A percentile compares a stretch with the other conserved stretches of the same genome.
These are phyloP conservation scores for Excoecaria cochinchinensis DNA, from an alignment of 345 rosid genomes.

Conservation along the genomic window DNA sequence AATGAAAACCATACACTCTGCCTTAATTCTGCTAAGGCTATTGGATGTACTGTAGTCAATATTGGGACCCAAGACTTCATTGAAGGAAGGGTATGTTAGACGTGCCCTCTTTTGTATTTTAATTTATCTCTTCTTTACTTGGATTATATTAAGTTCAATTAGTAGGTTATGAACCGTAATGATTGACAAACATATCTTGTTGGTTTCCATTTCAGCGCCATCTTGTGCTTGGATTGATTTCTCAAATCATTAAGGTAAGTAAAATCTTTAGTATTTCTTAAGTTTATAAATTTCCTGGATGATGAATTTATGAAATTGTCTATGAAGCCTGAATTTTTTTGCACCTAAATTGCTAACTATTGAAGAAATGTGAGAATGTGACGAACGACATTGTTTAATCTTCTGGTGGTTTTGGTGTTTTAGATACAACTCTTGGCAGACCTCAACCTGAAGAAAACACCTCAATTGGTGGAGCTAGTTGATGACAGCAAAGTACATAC, in stretches of 20 bases:
- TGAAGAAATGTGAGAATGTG: not conserved
- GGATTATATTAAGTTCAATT: not conserved
- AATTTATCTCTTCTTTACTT: not conserved
- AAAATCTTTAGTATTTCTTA: slow-evolving; percentile 15
- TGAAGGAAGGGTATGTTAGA: slow-evolving; percentile 87
- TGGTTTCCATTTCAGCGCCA: slow-evolving; percentile 69
- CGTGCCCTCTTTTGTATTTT: not conserved
- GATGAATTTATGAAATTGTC: not conserved
- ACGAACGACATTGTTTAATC: slow-evolving; percentile 13
- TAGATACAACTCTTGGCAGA: slow-evolving; percentile 97
- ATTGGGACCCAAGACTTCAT: slow-evolving; percentile 90
- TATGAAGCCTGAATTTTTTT: not conserved
- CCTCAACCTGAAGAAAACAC: slow-evolving; percentile 97
- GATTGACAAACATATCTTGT: slow-evolving; percentile 12
- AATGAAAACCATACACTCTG: slow-evolving; percentile 96
- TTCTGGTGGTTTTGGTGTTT: slow-evolving; percentile 24
- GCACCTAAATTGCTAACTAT: not conserved
- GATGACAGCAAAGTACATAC: slow-evolving; percentile 70
- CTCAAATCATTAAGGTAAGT: slow-evolving; percentile 94
- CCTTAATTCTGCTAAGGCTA: slow-evolving; percentile 95
- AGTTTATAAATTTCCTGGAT: not conserved
- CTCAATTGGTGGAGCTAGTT: slow-evolving; percentile 86
- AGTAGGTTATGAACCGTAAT: not conserved
- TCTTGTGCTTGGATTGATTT: slow-evolving; percentile 93
- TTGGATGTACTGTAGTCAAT: slow-evolving; percentile 97